These are phyloP conservation scores for Echinosophora koreensis DNA, from an alignment of 306 rosid genomes.

Conservation along the genomic window DNA sequence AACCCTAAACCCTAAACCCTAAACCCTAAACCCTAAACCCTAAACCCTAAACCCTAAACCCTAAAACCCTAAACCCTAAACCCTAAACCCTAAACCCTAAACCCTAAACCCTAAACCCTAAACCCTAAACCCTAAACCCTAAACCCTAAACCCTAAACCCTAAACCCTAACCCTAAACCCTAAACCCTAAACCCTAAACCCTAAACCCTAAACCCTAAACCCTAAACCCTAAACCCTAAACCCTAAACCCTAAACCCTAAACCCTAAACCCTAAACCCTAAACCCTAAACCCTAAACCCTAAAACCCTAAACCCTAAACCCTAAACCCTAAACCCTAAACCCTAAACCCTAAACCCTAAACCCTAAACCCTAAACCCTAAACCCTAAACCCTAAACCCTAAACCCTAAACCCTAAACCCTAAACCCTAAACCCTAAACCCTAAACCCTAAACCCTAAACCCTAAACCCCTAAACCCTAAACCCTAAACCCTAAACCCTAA, in stretches of 20 bases:
- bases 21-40: slow-evolving; percentile 8
- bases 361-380: slow-evolving; percentile 10
- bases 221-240: slow-evolving; percentile 4
- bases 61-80: neutral
- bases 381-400: neutral
- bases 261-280: neutral
- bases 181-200: slow-evolving; percentile 5
- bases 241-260: too few relatives aligned
- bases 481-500: neutral
- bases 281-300: neutral
- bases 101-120: slow-evolving; percentile 20
- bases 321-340: neutral
- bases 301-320: neutral
- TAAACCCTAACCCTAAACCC: slow-evolving; percentile 1
- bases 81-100: slow-evolving; percentile 17
- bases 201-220: slow-evolving; percentile 11
- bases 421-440: neutral
- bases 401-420: neutral
- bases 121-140: slow-evolving; percentile 14
- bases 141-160: slow-evolving; percentile 13
- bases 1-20: slow-evolving; percentile 9
- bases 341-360: slow-evolving; percentile 7
- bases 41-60: neutral
- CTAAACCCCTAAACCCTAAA: neutral
- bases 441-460: neutral